Evolutionary conservation across 495 filamentous ascomycete genomes (phyloP).

Genomic region (Mytilinidion resinicola): DNA sequence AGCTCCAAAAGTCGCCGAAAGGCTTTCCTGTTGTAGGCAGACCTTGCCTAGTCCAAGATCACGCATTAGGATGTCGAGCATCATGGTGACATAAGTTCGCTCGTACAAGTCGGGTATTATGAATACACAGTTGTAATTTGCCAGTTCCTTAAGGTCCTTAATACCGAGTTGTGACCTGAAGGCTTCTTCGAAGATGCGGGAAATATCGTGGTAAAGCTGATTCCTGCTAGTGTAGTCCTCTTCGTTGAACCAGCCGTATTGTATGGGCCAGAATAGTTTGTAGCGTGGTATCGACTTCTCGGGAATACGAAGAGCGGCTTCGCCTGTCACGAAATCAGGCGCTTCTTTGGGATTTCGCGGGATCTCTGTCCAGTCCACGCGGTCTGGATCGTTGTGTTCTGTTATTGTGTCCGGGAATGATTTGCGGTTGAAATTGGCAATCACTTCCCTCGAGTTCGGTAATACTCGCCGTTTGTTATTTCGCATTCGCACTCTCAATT

Average conservation of each 20-base stretch:
- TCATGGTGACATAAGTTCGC: constrained; percentile 76
- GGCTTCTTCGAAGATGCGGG: constrained; percentile 76
- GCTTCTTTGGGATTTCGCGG: constrained; percentile 47
- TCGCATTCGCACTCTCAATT: constrained; percentile 85
- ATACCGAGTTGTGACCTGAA: constrained; percentile 77
- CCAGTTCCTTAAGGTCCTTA: constrained; percentile 70
- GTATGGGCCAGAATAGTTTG: constrained; percentile 86
- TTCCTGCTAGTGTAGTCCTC: constrained; percentile 72
- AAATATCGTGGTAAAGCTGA: constrained; percentile 76
- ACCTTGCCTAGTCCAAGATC: constrained; percentile 82
- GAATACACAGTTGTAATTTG: constrained; percentile 86
- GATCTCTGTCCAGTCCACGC: constrained; percentile 95
- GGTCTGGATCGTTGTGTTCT: constrained; percentile 86
- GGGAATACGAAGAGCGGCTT: constrained; percentile 74
- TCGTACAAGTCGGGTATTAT: constrained; percentile 96
- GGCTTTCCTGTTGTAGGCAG: constrained; percentile 90
- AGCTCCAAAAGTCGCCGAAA: constrained; percentile 92
- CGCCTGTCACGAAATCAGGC: constrained; percentile 71
- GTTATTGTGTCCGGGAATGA: constrained; percentile 75
- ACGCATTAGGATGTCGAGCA: constrained; percentile 76
- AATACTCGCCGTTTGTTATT: constrained; percentile 85
- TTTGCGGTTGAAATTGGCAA: constrained; percentile 83
- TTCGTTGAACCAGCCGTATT: constrained; percentile 83
- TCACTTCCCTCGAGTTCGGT: constrained; percentile 91
- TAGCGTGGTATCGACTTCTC: constrained; percentile 86